Conservation (phyloP, 176 grass and related monocot species). For the Carex cristatella region DNA sequence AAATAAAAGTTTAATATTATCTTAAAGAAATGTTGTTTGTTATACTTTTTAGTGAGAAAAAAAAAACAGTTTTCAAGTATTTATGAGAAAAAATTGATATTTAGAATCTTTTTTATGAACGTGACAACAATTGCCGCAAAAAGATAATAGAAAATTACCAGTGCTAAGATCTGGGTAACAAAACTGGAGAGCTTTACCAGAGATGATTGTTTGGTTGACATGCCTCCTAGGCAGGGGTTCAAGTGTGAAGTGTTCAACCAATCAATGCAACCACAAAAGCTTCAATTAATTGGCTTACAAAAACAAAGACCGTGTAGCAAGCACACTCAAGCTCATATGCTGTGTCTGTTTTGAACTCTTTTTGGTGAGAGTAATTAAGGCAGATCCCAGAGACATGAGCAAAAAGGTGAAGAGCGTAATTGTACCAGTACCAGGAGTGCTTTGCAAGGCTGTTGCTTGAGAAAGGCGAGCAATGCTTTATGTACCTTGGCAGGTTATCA, state of each 20-base stretch:
- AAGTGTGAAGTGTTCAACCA: not conserved
- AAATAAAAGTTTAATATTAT: too few species aligned
- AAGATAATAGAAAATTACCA: too few species aligned
- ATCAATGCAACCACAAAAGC: not conserved
- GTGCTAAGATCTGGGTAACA: too few species aligned
- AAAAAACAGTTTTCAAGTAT: too few species aligned
- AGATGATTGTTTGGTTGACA: too few species aligned
- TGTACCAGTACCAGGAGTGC: not conserved
- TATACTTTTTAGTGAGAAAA: too few species aligned
- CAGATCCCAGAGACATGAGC: not conserved
- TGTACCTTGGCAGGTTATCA: slow-evolving; percentile 15
- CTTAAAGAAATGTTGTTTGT: too few species aligned
- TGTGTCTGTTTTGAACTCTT: not conserved
- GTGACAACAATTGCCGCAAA: too few species aligned
- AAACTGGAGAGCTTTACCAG: too few species aligned
- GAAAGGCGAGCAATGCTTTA: slow-evolving; percentile 15
- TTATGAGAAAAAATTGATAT: too few species aligned
- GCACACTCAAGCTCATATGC: slow-evolving; percentile 4
- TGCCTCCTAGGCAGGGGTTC: not conserved
- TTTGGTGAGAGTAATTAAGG: slow-evolving; percentile 1
- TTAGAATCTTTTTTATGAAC: too few species aligned
- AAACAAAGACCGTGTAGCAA: slow-evolving; percentile 16
- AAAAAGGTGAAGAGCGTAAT: not conserved
- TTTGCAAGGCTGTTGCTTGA: slow-evolving; percentile 20
- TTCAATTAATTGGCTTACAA: not conserved